Evolutionary conservation across 176 grass and related monocot genomes (phyloP).

Genomic region (Pontederia paniculata): DNA sequence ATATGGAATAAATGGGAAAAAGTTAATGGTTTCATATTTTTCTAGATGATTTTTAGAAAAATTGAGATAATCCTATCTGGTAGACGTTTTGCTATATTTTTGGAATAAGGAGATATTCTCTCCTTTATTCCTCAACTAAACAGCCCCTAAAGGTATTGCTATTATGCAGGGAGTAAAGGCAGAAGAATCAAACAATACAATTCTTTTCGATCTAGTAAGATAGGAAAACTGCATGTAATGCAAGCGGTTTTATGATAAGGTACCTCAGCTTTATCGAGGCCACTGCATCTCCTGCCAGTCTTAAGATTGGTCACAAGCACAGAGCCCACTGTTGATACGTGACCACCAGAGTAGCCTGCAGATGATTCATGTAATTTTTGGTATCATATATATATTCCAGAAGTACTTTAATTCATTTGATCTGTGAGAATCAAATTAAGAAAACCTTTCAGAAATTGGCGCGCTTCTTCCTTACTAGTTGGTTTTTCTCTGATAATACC

Average conservation of each 20-base stretch:
- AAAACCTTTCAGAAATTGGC: conserved; percentile 82
- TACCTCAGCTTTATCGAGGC: conserved; percentile 91
- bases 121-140: too few species aligned
- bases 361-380: background rate
- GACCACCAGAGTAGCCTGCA: conserved; percentile 78
- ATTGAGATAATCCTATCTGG: too few species aligned
- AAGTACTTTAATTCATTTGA: conserved; percentile 3
- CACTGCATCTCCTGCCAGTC: conserved; percentile 51
- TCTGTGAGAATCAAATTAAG: background rate
- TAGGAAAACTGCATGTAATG: too few species aligned
- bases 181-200: too few species aligned
- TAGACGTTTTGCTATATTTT: too few species aligned
- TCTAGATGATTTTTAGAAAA: too few species aligned
- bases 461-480: conserved; percentile 82
- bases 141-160: too few species aligned
- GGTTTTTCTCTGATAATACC: conserved; percentile 98
- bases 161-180: too few species aligned
- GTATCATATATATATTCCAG: conserved; percentile 9
- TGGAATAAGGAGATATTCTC: too few species aligned
- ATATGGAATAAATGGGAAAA: too few species aligned
- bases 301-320: conserved; percentile 82
- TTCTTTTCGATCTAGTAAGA: too few species aligned
- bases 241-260: background rate
- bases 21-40: too few species aligned
- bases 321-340: conserved; percentile 86